These are phyloP conservation scores for Hericium erinaceus DNA, from an alignment of 768 basidiomycete genomes.

Conservation along the genomic window DNA sequence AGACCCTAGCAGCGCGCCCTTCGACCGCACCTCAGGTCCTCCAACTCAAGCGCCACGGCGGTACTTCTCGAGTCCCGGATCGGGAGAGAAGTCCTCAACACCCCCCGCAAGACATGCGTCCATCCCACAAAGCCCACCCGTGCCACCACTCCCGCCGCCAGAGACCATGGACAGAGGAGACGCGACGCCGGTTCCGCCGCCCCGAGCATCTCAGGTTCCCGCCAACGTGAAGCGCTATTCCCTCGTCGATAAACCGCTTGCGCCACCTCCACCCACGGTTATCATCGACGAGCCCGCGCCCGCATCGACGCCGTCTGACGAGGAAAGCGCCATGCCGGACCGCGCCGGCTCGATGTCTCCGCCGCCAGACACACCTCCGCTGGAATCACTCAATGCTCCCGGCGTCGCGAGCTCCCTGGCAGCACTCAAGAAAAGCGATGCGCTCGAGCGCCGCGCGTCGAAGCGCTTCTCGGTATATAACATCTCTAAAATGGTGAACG, in stretches of 20 bases:
- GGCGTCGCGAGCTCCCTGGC: conserved; percentile 71
- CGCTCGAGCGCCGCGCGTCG: conserved; percentile 83
- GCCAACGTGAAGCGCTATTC: conserved; percentile 72
- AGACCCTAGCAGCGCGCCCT: conserved; percentile 10
- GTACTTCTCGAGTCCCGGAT: background rate
- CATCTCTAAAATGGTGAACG: conserved; percentile 81
- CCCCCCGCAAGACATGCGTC: background rate
- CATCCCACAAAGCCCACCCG: background rate
- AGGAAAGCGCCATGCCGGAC: conserved; percentile 10
- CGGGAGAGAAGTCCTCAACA: conserved; percentile 1
- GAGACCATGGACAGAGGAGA: conserved; percentile 9
- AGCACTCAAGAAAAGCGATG: conserved; percentile 79
- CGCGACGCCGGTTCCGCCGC: conserved; percentile 19
- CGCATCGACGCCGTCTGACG: conserved; percentile 4
- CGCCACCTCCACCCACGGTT: conserved; percentile 40
- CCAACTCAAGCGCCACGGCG: conserved; percentile 3
- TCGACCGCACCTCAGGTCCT: conserved; percentile 1
- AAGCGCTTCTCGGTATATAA: conserved; percentile 95
- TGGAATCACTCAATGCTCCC: conserved; percentile 39
- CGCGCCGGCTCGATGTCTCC: conserved; percentile 12
- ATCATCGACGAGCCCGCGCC: conserved; percentile 41
- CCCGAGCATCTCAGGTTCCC: conserved; percentile 38
- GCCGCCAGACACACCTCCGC: conserved; percentile 26
- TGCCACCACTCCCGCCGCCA: conserved; percentile 5
- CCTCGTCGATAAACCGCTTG: conserved; percentile 61